Evolutionary conservation across 352 stramenopile genomes (phyloP).

Genomic region (Proteromonas lacertae): DNA sequence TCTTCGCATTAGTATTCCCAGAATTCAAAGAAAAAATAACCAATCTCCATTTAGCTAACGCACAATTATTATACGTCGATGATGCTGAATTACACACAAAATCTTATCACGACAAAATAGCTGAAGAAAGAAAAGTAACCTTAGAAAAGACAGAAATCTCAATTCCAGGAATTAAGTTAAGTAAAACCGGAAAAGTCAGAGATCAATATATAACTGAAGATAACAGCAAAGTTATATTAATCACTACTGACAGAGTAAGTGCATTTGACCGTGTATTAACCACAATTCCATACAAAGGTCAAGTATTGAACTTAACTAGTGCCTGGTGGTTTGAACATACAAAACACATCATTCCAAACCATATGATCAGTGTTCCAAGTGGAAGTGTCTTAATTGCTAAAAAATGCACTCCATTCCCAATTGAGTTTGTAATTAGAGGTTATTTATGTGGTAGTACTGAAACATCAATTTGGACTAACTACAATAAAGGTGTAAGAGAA

Average conservation of each 20-base stretch:
- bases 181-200: slow-evolving; percentile 27
- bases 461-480: slow-evolving; percentile 97
- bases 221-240: slow-evolving; percentile 55
- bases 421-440: slow-evolving; percentile 91
- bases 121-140: no score
- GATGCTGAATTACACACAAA: no score
- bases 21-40: no score
- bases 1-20: no score
- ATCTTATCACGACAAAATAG: no score
- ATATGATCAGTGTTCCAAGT: slow-evolving; percentile 64
- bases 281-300: slow-evolving; percentile 70
- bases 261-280: slow-evolving; percentile 85
- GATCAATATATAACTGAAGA: slow-evolving; percentile 48
- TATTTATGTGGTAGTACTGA: slow-evolving; percentile 80
- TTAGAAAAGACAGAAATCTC: no score
- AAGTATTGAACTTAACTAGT: slow-evolving; percentile 69
- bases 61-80: no score
- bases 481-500: slow-evolving; percentile 58
- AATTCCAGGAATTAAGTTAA: neutral
- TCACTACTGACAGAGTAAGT: slow-evolving; percentile 90
- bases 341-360: slow-evolving; percentile 77
- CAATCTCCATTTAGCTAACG: no score
- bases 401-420: slow-evolving; percentile 74
- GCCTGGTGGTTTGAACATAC: slow-evolving; percentile 79
- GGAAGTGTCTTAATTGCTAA: slow-evolving; percentile 69